phyloP scores from a whole-genome alignment of 208 protist species.

The Leishmania martiniquensis region DNA sequence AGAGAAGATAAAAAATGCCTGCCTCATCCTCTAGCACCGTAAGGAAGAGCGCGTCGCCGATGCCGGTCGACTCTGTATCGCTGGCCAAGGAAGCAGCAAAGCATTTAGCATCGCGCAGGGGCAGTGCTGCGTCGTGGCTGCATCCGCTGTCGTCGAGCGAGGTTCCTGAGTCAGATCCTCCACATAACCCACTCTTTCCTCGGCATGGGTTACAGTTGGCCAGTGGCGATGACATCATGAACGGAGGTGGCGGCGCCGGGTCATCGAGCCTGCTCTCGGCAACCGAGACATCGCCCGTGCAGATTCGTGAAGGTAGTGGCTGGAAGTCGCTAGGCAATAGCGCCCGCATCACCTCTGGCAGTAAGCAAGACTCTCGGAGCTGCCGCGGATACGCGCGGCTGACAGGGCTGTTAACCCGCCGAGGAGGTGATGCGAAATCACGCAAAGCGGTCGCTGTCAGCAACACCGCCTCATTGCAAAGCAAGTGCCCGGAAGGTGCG shows the following conservation, averaged over 20 bases:
- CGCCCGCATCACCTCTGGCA: not conserved
- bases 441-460: conserved; percentile 3
- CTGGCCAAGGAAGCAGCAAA: not conserved
- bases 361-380: not conserved
- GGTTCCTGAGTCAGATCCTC: not conserved
- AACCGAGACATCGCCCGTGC: conserved; percentile 20
- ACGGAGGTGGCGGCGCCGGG: not conserved
- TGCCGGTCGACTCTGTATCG: not conserved
- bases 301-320: not conserved
- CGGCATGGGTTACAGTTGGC: not conserved
- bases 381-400: conserved; percentile 14
- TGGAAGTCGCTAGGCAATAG: not conserved
- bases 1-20: not conserved
- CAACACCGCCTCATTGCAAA: not conserved
- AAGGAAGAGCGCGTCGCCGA: not conserved
- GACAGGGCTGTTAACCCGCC: conserved; percentile 14
- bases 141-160: conserved; percentile 17
- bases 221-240: conserved; percentile 12
- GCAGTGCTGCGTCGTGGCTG: conserved; percentile 4
- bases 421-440: conserved; percentile 6
- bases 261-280: conserved; percentile 26
- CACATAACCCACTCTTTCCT: conserved; percentile 3
- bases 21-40: not conserved
- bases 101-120: not conserved
- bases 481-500: not conserved